A percentile compares a stretch with the other conserved stretches of the same genome.
These are phyloP conservation scores for Gillenia trifoliata DNA, from an alignment of 306 rosid species.

Conservation along the genomic window DNA sequence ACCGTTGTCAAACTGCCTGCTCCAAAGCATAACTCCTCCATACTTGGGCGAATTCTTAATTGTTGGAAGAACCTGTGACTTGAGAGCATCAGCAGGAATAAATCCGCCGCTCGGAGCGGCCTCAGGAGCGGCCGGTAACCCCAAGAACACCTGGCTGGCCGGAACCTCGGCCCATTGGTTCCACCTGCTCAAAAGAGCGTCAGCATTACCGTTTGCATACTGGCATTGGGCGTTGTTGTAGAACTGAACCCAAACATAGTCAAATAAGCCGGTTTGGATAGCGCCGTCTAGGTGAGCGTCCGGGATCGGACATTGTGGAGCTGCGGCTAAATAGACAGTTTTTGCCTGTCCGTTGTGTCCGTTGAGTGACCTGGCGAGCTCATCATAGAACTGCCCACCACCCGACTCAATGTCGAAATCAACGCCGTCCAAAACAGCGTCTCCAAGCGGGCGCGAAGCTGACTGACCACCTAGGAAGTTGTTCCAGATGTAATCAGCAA, in stretches of 20 bases:
- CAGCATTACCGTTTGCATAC: constrained; percentile 22
- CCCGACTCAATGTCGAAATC: constrained; percentile 59
- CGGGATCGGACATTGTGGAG: constrained; percentile 60
- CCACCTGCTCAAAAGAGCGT: constrained; percentile 40
- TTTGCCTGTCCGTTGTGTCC: constrained; percentile 15
- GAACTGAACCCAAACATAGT: constrained; percentile 68
- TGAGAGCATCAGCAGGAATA: constrained; percentile 36
- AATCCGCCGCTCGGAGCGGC: constrained; percentile 51
- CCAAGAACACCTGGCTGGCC: constrained; percentile 42
- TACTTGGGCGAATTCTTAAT: constrained; percentile 41
- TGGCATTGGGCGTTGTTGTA: constrained; percentile 55
- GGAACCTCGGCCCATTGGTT: constrained; percentile 36
- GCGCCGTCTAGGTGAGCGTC: constrained; percentile 38
- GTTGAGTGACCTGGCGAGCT: constrained; percentile 32
- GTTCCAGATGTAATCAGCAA: constrained; percentile 45
- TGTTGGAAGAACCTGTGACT: constrained; percentile 39
- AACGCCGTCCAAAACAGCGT: constrained; percentile 47
- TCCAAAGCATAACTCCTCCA: constrained; percentile 73
- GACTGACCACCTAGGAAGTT: constrained; percentile 54
- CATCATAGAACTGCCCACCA: constrained; percentile 25
- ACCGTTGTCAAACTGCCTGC: constrained; percentile 29
- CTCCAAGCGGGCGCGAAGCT: constrained; percentile 44
- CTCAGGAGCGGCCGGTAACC: constrained; percentile 46
- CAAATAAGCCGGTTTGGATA: constrained; percentile 46
- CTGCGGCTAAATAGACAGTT: constrained; percentile 39